Evolutionary conservation across 1,139 yeast genomes (phyloP).

Genomic region (Pichia terricola): DNA sequence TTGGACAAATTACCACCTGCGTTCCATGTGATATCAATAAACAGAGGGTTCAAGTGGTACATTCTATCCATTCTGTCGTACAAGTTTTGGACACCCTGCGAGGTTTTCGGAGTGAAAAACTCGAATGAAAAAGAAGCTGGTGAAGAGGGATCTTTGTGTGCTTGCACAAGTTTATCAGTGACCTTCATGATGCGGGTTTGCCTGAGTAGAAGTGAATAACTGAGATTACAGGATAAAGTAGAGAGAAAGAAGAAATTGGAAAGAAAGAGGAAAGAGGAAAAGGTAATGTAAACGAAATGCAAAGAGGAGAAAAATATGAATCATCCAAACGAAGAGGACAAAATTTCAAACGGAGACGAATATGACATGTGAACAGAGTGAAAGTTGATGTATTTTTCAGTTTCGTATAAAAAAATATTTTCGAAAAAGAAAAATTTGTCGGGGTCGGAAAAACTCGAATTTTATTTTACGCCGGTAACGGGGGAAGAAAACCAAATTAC

Average conservation of each 20-base stretch:
- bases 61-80: conserved; percentile 97
- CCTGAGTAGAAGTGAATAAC: too few species aligned
- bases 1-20: conserved; percentile 88
- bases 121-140: conserved; percentile 86
- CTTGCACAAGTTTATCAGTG: conserved; percentile 41
- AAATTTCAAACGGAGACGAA: too few species aligned
- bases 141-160: conserved; percentile 28
- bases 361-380: too few species aligned
- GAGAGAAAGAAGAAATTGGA: background rate
- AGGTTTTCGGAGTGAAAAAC: conserved; percentile 95
- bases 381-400: too few species aligned
- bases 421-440: background rate
- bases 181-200: conserved; percentile 33
- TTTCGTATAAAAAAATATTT: too few species aligned
- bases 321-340: too few species aligned
- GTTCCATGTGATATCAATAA: conserved; percentile 95
- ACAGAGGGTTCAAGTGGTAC: conserved; percentile 87
- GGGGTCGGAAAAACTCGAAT: background rate
- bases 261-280: background rate
- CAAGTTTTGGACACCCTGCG: conserved; percentile 92
- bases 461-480: background rate
- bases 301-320: too few species aligned
- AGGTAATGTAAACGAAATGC: too few species aligned
- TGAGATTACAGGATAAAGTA: background rate
- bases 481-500: background rate